Conservation (phyloP, 2,329 filamentous ascomycete species). For the Fusarium aywerte region DNA sequence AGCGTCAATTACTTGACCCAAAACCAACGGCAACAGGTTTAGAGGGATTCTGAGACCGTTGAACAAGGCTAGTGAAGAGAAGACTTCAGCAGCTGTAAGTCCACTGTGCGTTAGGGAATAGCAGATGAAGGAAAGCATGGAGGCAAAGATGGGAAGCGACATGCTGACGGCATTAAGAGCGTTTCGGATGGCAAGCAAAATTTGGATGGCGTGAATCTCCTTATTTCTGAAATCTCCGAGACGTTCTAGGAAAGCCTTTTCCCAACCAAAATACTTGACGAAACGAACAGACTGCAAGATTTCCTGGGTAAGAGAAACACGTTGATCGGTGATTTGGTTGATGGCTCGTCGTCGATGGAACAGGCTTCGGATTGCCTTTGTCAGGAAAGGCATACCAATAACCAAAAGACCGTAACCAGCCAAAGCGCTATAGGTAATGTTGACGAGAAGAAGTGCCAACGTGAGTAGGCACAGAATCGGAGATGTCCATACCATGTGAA, state of each 20-base stretch:
- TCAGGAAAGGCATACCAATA: slow-evolving; percentile 80
- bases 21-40: slow-evolving; percentile 86
- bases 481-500: slow-evolving; percentile 91
- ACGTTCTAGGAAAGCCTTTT: slow-evolving; percentile 83
- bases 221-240: slow-evolving; percentile 77
- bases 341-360: slow-evolving; percentile 81
- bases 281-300: slow-evolving; percentile 91
- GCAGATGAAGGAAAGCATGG: slow-evolving; percentile 94
- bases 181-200: slow-evolving; percentile 84
- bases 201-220: slow-evolving; percentile 87
- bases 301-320: slow-evolving; percentile 91
- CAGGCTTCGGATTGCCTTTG: slow-evolving; percentile 78
- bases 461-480: slow-evolving; percentile 83
- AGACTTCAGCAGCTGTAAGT: slow-evolving; percentile 80
- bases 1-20: slow-evolving; percentile 90
- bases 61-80: slow-evolving; percentile 96
- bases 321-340: slow-evolving; percentile 93
- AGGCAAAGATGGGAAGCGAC: slow-evolving; percentile 91
- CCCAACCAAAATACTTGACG: slow-evolving; percentile 98
- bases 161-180: slow-evolving; percentile 85
- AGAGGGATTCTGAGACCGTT: slow-evolving; percentile 90
- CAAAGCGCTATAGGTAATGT: slow-evolving; percentile 88
- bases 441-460: slow-evolving; percentile 82
- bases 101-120: slow-evolving; percentile 73
- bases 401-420: slow-evolving; percentile 87